Base-by-base conservation (phyloP, 1,284 basidiomycete genomes). In the Gomphus sp. region DNA sequence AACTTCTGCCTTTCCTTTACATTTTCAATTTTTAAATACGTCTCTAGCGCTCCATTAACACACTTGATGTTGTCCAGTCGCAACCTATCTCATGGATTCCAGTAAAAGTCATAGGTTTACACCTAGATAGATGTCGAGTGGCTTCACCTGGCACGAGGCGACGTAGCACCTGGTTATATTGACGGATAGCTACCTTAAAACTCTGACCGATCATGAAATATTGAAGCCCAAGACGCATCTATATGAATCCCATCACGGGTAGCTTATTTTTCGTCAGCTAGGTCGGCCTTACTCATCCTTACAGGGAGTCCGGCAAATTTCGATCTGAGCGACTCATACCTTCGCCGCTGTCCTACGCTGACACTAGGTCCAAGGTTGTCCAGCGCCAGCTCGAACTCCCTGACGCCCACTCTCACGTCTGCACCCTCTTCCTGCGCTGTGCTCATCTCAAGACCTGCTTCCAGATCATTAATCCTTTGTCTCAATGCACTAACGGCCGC, bases 281-380 rank as follows among this genome's bases (percentile, higher is more conserved):
- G 71, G 7, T 75, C 71, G 14, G 31, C 2, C 60, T 71, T 74
- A 45, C 71, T 71, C 12, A 62, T 66, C 16, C 76, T 70, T 48
- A 84, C 76, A 18, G 83, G 81, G 34, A 83, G 65, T 1, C 93
- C 93, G 4, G 89, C 85, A 69, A 93, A 93, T 71, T 89, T 93
- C 50, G 81, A 80, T 61, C 89, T 76, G 62, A 96, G 73, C 28
- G 80, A 77, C 67, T 92, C 85, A 68, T 98, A 98, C 71, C 86
- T 87, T 65, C 80, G 76, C 66, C 92, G 77, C 76, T 98, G 95
- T 47, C 81, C 80, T 11, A 73, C 74, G 52, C 86, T 89, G 12
- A 98, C 96, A 70, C 91, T 94, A 9, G 94, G 93, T 56, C 82
- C 80, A 11, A 97, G 86, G 74, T 96, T 97, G 25, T 82, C 81